Evolutionary conservation across 768 basidiomycete species (phyloP), one percentile per base, ranked within the genome.

Genomic region (Mycena crocata): DNA sequence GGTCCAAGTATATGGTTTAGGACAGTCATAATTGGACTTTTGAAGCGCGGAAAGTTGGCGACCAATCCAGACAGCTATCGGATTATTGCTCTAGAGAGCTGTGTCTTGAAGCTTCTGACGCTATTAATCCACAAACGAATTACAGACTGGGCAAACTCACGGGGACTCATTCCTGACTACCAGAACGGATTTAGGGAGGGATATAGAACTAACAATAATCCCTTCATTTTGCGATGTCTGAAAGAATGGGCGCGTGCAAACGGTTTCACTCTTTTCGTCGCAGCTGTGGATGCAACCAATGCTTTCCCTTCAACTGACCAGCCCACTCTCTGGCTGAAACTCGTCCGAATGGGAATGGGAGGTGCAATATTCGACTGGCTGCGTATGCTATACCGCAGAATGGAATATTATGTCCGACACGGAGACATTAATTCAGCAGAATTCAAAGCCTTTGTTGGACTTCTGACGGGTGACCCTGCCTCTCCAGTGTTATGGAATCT

Each of bases 401-500:
- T 68, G 71, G 10, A 35, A 6, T 76, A 73, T 63, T 42, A 58
- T 24, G 72, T 73, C n/a, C 51, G 46, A 31, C 68, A 70, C 34
- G 63, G 51, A 8, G 62, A 51, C 5, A 48, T 62, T 21, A 21
- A 64, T 17, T 63, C 71, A 21, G 37, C 56, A 9, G 24, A 50
- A 10, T 76, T 76, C 61, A 40, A 55, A 34, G 71, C 74, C 1
- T 49, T 55, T 3, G 73, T 74, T 24, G 75, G 76, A n/a, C 55
- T 77, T 0, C 66, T 77, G 12, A 75, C 67, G 13, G 75, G 75
- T 2, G 76, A 77, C 64, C 69, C 74, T 14, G 68, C 68, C 4
- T 77, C 75, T 3, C 75, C 73, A 6, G 64, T 64, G 4, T 66
- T 76, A 8, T 77, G 74, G 71, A 75, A 56, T 42, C 35, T 76